A percentile compares a stretch with the other conserved stretches of the same genome.
Evolutionary conservation across 2,329 filamentous ascomycete species (phyloP).

Genomic region (Aspergillus novofumigatus): DNA sequence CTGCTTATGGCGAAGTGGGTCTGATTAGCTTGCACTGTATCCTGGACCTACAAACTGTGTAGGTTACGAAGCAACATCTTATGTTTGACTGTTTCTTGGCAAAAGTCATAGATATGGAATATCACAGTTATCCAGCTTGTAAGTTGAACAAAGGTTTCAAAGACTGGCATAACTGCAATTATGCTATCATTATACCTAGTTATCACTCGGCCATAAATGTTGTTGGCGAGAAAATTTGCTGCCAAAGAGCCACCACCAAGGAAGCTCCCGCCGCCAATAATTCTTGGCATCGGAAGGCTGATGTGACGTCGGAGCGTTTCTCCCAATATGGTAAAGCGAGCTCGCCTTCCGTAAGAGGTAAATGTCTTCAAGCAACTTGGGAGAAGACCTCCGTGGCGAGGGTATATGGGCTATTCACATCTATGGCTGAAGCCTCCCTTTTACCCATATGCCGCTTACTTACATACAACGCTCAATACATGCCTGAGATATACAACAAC

Average conservation of each 20-base stretch:
- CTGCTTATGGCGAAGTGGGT: not conserved
- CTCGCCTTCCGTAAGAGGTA: not conserved
- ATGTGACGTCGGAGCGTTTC: not conserved
- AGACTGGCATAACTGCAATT: too few relatives aligned
- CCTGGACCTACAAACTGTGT: not conserved
- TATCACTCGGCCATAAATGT: too few relatives aligned
- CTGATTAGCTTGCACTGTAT: not conserved
- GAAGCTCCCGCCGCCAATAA: not conserved
- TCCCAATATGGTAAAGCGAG: not conserved
- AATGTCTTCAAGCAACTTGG: not conserved
- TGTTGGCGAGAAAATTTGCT: not conserved
- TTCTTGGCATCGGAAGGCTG: not conserved
- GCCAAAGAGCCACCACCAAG: not conserved
- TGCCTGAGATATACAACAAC: too few relatives aligned
- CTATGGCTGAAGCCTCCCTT: too few relatives aligned
- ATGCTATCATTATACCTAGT: too few relatives aligned
- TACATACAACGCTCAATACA: too few relatives aligned
- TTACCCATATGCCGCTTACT: too few relatives aligned
- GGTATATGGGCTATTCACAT: too few relatives aligned
- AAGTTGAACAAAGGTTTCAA: not conserved
- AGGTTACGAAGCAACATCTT: not conserved
- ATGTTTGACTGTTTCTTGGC: not conserved
- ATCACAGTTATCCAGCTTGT: not conserved
- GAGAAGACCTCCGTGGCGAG: too few relatives aligned
- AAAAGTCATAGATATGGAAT: not conserved